A percentile compares a stretch with the other conserved stretches of the same genome.
Conservation (phyloP, 306 rosid species). For the Ochetophila trinervis region DNA sequence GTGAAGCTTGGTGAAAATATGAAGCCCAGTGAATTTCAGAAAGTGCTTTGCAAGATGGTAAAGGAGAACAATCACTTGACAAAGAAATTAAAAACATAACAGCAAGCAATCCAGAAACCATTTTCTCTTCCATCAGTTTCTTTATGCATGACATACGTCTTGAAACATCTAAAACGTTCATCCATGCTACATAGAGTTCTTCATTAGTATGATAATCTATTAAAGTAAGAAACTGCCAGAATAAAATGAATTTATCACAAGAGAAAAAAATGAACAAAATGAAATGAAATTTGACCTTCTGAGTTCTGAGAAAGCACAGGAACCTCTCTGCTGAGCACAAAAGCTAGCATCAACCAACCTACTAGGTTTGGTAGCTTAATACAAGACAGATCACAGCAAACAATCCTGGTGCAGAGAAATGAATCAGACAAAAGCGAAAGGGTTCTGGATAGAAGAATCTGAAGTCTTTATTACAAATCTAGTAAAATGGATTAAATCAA, state of each 20-base stretch:
- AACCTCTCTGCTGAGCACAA: conserved; percentile 77
- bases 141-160: no score
- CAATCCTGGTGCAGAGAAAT: conserved; percentile 42
- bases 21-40: conserved; percentile 76
- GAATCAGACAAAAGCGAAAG: conserved; percentile 12
- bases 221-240: conserved; percentile 3
- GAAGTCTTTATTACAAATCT: background rate
- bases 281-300: conserved; percentile 53
- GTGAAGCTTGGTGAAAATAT: conserved; percentile 91
- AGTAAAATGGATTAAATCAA: background rate
- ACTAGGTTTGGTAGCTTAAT: conserved; percentile 58
- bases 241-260: conserved; percentile 14
- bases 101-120: conserved; percentile 83
- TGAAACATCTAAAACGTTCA: no score
- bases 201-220: background rate
- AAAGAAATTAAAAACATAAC: conserved; percentile 55
- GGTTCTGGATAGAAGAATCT: no score
- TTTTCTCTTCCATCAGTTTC: no score
- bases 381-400: conserved; percentile 49
- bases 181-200: no score
- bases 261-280: background rate
- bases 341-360: conserved; percentile 74
- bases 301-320: conserved; percentile 48
- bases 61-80: conserved; percentile 46
- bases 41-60: conserved; percentile 52